phyloP scores from a whole-genome alignment of 1,284 basidiomycete species.

The Anthracocystis panici-leucophaei region DNA sequence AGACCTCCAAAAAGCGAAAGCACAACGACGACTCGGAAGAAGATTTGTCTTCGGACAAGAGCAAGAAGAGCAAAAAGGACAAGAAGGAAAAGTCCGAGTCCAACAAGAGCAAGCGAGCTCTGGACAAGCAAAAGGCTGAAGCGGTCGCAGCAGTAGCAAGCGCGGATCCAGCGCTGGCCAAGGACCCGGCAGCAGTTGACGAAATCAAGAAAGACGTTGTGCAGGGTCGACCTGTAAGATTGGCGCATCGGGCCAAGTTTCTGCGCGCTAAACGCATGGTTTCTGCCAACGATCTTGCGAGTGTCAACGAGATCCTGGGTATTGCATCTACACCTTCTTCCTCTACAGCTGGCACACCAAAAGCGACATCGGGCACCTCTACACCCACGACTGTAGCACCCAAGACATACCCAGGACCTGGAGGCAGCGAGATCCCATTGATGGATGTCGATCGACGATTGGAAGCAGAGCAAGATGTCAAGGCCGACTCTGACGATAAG shows the following conservation, averaged over 20 bases:
- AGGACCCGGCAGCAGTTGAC: constrained; percentile 27
- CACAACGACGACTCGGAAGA: constrained; percentile 31
- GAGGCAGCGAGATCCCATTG: constrained; percentile 39
- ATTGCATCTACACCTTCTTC: constrained; percentile 54
- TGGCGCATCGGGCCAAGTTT: constrained; percentile 64
- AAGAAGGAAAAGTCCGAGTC: constrained; percentile 21
- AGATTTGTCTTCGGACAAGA: constrained; percentile 9
- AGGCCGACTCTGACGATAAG: constrained; percentile 13
- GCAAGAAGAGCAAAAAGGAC: constrained; percentile 44
- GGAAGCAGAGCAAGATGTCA: constrained; percentile 17
- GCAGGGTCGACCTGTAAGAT: constrained; percentile 27
- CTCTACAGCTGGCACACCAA: constrained; percentile 40
- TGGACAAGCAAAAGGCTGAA: constrained; percentile 27
- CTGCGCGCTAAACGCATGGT: constrained; percentile 66
- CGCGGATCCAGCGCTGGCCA: constrained; percentile 20
- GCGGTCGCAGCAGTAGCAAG: constrained; percentile 24
- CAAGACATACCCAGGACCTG: constrained; percentile 48
- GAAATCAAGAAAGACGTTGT: constrained; percentile 45
- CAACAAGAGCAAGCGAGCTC: constrained; percentile 21
- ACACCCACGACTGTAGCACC: constrained; percentile 21
- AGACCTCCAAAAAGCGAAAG: constrained; percentile 46
- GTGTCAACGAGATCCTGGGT: constrained; percentile 67
- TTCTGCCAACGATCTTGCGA: constrained; percentile 47
- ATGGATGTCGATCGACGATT: constrained; percentile 50
- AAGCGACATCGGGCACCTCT: constrained; percentile 28